These are phyloP conservation scores for Coemansia sp. DNA, from an alignment of 192 early-diverging fungal species.

Conservation along the genomic window DNA sequence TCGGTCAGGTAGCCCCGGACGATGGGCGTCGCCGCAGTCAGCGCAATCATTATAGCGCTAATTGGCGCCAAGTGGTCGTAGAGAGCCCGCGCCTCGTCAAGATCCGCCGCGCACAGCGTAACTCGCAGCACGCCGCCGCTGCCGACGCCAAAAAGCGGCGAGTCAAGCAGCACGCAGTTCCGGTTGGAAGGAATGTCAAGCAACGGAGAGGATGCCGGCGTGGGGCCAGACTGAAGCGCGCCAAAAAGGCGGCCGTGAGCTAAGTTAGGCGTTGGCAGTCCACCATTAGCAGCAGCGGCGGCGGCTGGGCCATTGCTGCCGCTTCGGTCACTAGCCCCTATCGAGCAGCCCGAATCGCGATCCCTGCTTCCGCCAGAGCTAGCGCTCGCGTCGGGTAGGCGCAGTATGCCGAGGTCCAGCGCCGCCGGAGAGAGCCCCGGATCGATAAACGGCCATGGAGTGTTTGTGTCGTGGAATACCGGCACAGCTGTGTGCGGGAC, in stretches of 20 bases:
- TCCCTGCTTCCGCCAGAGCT: conserved; percentile 47
- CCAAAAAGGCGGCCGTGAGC: not conserved
- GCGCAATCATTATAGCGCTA: conserved; percentile 89
- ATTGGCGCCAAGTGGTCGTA: conserved; percentile 95
- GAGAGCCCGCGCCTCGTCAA: conserved; percentile 88
- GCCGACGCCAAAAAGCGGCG: conserved; percentile 98
- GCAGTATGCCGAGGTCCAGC: conserved; percentile 19
- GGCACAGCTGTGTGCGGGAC: conserved; percentile 96
- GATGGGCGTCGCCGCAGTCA: conserved; percentile 91
- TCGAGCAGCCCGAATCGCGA: conserved; percentile 63
- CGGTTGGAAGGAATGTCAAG: conserved; percentile 28
- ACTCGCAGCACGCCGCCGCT: conserved; percentile 91
- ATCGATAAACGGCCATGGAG: conserved; percentile 85
- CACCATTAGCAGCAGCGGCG: conserved; percentile 1
- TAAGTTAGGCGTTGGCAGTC: not conserved
- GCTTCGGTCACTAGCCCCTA: not conserved
- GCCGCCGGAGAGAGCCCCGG: conserved; percentile 57
- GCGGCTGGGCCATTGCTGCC: not conserved
- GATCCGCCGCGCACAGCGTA: conserved; percentile 93
- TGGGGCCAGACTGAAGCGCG: not conserved
- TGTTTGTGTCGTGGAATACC: conserved; percentile 87
- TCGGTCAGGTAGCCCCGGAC: conserved; percentile 92
- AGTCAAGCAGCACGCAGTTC: conserved; percentile 92
- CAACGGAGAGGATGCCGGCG: not conserved
- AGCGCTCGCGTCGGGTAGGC: conserved; percentile 24